Conservation (phyloP, 1,284 basidiomycete genomes). For the Trametes versicolor region DNA sequence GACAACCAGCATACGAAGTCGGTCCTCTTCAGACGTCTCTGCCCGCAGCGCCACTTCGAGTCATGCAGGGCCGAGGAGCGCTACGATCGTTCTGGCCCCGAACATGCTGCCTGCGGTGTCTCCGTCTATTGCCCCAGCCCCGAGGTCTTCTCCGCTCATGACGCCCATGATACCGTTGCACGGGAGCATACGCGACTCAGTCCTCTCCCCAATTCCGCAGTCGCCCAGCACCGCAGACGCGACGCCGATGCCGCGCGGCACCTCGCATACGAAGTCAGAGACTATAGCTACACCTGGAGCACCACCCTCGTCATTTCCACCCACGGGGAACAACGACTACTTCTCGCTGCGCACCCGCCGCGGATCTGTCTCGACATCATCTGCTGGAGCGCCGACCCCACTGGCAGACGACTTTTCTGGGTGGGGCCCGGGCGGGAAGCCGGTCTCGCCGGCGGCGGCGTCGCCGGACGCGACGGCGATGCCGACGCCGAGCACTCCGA, state of each 20-base stretch:
- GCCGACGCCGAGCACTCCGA: conserved; percentile 64
- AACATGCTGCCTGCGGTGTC: conserved; percentile 74
- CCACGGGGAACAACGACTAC: conserved; percentile 53
- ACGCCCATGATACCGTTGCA: conserved; percentile 67
- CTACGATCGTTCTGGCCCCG: conserved; percentile 62
- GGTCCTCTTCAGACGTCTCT: conserved; percentile 46
- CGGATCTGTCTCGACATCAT: conserved; percentile 50
- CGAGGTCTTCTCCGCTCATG: conserved; percentile 61
- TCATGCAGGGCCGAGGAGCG: conserved; percentile 28
- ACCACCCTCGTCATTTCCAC: conserved; percentile 26
- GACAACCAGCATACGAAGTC: conserved; percentile 39
- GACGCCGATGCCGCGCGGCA: conserved; percentile 43
- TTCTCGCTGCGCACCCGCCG: conserved; percentile 57
- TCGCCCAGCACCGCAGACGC: conserved; percentile 46
- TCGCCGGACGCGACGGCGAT: conserved; percentile 44
- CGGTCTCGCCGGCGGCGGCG: conserved; percentile 30
- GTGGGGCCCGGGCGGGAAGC: conserved; percentile 51
- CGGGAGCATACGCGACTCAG: conserved; percentile 37
- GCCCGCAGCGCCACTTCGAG: conserved; percentile 23
- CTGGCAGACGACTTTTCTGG: conserved; percentile 66
- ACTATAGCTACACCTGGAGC: conserved; percentile 27
- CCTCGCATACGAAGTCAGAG: conserved; percentile 28
- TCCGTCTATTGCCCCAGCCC: conserved; percentile 53
- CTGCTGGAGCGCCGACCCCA: conserved; percentile 45
- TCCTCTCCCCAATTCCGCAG: conserved; percentile 49